Evolutionary conservation across 495 filamentous ascomycete genomes (phyloP), one percentile per base, ranked within the genome.

Genomic region (Chaetomium fimeti): DNA sequence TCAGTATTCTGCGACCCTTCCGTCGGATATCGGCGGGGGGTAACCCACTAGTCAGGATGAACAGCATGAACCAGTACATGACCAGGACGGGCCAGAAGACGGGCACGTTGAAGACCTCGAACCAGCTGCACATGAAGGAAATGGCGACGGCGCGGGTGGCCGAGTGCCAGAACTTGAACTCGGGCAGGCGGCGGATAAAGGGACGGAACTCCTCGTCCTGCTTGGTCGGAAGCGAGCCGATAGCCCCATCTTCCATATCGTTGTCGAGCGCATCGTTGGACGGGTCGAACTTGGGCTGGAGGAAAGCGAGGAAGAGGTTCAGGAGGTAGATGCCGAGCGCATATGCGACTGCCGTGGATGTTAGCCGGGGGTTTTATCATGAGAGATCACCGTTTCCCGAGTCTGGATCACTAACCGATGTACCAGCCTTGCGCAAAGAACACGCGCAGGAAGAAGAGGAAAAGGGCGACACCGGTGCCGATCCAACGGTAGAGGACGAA

Each of bases 111-210:
- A 97, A 98, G 69, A 96, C 80, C 69, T 87, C 76, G 77, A 96
- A 93, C 93, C 93, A 98, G 57, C 85, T 90, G 83, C 93, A 97
- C 49, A 88, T 65, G 70, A 98, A 98, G 11, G 83, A 88, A 70
- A 97, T 91, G 61, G 81, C 68, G 72, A 97, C 84, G 55, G 94
- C 94, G 70, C 91, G 87, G 64, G 94, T 97, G 49, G 92, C 92
- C 58, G 89, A 86, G 76, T 97, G 88, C 94, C 94, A 98, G 85
- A 98, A 98, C 84, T 98, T 98, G 85, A 98, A 98, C 79, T 98
- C 94, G 27, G 94, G 94, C 25, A 98, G 87, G 51, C 94, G 85
- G 68, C 94, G 83, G 75, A 98, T 97, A 74, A 98, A 98, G 3
- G 94, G 94, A 45, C 91, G 86, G 82, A 98, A 98, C 79, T 98